A percentile compares a stretch with the other conserved stretches of the same genome.
Conservation (phyloP, 768 basidiomycete species). For the Naganishia onofrii region DNA sequence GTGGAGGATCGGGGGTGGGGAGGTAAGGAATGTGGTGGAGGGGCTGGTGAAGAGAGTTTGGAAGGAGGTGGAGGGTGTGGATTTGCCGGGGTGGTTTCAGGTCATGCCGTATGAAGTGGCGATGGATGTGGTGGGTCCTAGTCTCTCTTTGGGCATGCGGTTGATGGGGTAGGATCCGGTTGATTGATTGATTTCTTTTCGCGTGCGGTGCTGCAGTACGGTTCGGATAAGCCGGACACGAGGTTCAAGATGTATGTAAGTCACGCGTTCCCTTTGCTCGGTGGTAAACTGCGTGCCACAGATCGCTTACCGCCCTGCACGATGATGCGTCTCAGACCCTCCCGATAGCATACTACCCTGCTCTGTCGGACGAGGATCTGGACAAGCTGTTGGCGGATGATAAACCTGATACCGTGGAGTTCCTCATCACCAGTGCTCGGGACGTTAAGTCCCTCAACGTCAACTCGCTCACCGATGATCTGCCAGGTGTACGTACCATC, state of each 20-base stretch:
- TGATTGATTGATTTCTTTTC: neutral
- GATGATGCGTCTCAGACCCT: constrained; percentile 38
- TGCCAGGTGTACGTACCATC: constrained; percentile 25
- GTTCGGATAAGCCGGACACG: constrained; percentile 91
- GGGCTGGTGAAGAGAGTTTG: constrained; percentile 71
- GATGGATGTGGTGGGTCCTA: constrained; percentile 70
- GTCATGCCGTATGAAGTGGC: constrained; percentile 88
- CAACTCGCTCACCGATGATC: constrained; percentile 19
- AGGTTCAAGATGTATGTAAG: constrained; percentile 80
- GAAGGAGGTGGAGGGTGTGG: constrained; percentile 65
- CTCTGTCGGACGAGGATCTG: constrained; percentile 46
- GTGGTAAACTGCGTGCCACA: neutral
- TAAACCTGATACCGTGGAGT: constrained; percentile 47
- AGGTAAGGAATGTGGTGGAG: constrained; percentile 79
- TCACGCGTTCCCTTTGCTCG: constrained; percentile 24
- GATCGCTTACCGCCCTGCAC: neutral
- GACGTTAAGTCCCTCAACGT: constrained; percentile 39
- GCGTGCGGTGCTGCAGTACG: constrained; percentile 61
- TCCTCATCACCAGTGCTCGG: constrained; percentile 44
- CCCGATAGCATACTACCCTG: constrained; percentile 50
- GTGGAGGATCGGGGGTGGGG: constrained; percentile 82
- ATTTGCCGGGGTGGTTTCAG: constrained; percentile 64
- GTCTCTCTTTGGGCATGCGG: neutral
- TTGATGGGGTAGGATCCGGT: too few relatives aligned
- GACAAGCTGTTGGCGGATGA: constrained; percentile 48